These are phyloP conservation scores for Paramecium sonneborni DNA, from an alignment of 73 alveolate genomes.

Conservation along the genomic window DNA sequence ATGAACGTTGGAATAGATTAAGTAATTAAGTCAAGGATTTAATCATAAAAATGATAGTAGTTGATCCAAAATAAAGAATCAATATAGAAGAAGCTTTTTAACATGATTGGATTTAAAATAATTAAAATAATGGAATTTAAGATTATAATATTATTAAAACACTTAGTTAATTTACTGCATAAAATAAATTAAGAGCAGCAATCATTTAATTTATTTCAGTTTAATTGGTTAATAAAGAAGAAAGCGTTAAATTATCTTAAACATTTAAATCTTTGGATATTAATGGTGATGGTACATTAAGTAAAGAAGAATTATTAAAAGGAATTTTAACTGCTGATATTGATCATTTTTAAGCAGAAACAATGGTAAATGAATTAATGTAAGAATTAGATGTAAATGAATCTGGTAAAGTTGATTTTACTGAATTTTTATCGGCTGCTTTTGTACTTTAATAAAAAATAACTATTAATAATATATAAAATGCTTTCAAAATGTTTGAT, in stretches of 20 bases:
- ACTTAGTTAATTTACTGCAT: background rate
- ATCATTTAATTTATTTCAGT: slow-evolving; percentile 20
- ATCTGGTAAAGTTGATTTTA: slow-evolving; percentile 59
- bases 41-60: slow-evolving; percentile 69
- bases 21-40: slow-evolving; percentile 73
- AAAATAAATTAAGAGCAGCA: slow-evolving; percentile 13
- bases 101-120: slow-evolving; percentile 74
- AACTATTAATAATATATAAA: background rate
- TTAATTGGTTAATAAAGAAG: background rate
- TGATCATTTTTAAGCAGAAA: background rate
- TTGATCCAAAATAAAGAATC: slow-evolving; percentile 68
- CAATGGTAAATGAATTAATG: background rate
- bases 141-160: background rate
- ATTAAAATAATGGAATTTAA: background rate
- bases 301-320: background rate
- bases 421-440: slow-evolving; percentile 36
- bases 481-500: slow-evolving; percentile 45
- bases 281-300: slow-evolving; percentile 31
- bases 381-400: slow-evolving; percentile 41
- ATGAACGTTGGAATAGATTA: slow-evolving; percentile 65
- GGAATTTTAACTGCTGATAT: slow-evolving; percentile 9
- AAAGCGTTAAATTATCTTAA: background rate
- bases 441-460: background rate
- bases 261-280: slow-evolving; percentile 1
- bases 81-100: slow-evolving; percentile 72